These are phyloP conservation scores for Drosera capensis DNA, from an alignment of 148 eudicot species.

Conservation along the genomic window DNA sequence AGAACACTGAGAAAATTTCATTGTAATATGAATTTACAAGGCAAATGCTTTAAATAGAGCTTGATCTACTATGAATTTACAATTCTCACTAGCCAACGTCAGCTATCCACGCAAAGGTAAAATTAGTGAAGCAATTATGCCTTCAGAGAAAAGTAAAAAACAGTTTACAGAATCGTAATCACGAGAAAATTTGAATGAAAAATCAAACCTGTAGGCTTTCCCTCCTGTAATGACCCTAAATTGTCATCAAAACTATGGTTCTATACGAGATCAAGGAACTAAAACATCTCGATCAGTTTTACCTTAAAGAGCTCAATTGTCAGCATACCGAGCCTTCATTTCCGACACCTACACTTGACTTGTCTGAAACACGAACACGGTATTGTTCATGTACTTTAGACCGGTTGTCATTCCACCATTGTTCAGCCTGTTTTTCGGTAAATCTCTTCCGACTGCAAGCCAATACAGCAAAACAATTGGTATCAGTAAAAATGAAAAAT, in stretches of 20 bases:
- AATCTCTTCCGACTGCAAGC: conserved; percentile 85
- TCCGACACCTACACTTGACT: conserved; percentile 66
- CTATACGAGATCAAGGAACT: conserved; percentile 1
- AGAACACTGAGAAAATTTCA: too few species aligned
- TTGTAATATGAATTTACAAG: conserved; percentile 10
- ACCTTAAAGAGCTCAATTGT: conserved; percentile 12
- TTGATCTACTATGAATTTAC: conserved; percentile 31
- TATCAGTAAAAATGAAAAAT: not conserved
- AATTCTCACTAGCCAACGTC: conserved; percentile 44
- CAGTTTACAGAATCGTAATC: conserved; percentile 14
- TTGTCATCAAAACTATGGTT: not conserved
- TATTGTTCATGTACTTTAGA: conserved; percentile 75
- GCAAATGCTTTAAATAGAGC: conserved; percentile 2
- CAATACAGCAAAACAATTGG: conserved; percentile 1
- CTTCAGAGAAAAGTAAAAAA: conserved; percentile 18
- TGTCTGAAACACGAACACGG: conserved; percentile 78
- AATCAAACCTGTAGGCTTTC: conserved; percentile 3
- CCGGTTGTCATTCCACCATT: conserved; percentile 96
- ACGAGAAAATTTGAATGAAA: conserved; percentile 10
- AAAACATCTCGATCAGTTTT: conserved; percentile 7
- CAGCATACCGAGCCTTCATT: conserved; percentile 44
- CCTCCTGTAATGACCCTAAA: conserved; percentile 8
- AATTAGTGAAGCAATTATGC: conserved; percentile 4
- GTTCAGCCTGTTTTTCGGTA: conserved; percentile 93
- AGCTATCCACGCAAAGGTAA: conserved; percentile 16